A percentile compares a stretch with the other conserved stretches of the same genome.
Evolutionary conservation across 176 grass and related monocot genomes (phyloP).

Genomic region (Zoysia japonica): DNA sequence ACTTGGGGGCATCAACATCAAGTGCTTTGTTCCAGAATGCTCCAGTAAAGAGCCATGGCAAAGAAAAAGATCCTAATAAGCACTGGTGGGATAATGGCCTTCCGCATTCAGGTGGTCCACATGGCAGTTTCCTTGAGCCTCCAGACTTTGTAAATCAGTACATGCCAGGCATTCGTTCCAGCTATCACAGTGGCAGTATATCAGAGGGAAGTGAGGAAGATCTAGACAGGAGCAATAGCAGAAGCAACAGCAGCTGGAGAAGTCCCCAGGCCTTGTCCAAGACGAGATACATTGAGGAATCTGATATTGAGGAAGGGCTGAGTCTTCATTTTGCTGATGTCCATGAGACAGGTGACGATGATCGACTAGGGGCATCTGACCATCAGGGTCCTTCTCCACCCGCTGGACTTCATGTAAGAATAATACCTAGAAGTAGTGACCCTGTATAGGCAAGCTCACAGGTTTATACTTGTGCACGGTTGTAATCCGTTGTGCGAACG

Average conservation of each 20-base stretch:
- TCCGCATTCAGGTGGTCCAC: constrained; percentile 29
- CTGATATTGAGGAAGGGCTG: constrained; percentile 59
- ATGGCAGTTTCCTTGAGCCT: constrained; percentile 73
- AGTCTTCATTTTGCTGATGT: constrained; percentile 71
- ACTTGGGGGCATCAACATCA: constrained; percentile 76
- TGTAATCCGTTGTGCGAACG: constrained; percentile 34
- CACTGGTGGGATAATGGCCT: constrained; percentile 54
- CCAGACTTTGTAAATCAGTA: constrained; percentile 43
- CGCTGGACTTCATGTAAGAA: constrained; percentile 69
- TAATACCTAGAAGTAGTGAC: constrained; percentile 97
- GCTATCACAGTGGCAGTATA: constrained; percentile 40
- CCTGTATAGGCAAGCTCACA: constrained; percentile 55
- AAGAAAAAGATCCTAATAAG: constrained; percentile 21
- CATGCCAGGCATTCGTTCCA: constrained; percentile 29
- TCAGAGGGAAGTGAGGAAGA: constrained; percentile 44
- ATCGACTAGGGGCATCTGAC: constrained; percentile 16
- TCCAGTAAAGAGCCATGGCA: constrained; percentile 11
- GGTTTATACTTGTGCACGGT: constrained; percentile 19
- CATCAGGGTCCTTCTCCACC: constrained; percentile 27
- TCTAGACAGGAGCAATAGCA: constrained; percentile 30
- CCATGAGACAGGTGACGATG: constrained; percentile 38
- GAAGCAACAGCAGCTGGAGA: constrained; percentile 36
- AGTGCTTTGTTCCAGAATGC: constrained; percentile 54
- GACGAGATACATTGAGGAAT: constrained; percentile 71
- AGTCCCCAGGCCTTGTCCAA: constrained; percentile 37